Evolutionary conservation across 352 stramenopile genomes (phyloP), one percentile per base, ranked within the genome.

Genomic region (Globisporangium camurandrum): DNA sequence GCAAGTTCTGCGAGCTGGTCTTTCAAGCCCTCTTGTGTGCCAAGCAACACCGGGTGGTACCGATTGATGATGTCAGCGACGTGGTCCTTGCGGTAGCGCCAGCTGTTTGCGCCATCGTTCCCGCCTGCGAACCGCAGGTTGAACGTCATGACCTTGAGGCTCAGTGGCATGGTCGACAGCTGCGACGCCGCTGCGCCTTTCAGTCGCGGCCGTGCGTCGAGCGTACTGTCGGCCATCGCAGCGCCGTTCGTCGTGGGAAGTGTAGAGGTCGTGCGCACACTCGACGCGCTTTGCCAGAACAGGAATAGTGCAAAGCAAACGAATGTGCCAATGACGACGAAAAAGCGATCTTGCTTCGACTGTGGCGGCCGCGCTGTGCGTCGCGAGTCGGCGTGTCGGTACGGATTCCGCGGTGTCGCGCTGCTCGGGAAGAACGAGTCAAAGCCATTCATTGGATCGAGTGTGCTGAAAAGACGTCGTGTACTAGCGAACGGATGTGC

Each of bases 71-170:
- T 68, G 34, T 89, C 73, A 2, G 72, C 71, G 36, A 89, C 65
- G 50, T 89, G 73, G 40, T 85, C 71, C 52, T 89, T 88, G 44
- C 75, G 73, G 51, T 71, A 86, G 5, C 59, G 50, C 75, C 78
- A 89, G 55, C 73, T 71, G 61, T 87, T 86, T 46, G 50, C 61
- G 14, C 75, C 78, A 53, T 89, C 78, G 34, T 63, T 75, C 3
- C 58, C 78, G 19, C 75, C 71, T 2, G 73, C 78, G 51, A 85
- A 89, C 43, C 78, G 71, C 54, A 89, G 49, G 64, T 89, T 89
- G 59, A 89, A 89, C n/a, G 78, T 89, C 78, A 89, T 89, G 53
- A 89, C 59, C 47, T 84, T 84, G 51, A 93, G 59, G 40, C 61
- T 75, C 43, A 76, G 46, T 16, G 75, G 67, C 34, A 69, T 62